phyloP scores from a whole-genome alignment of 2,329 filamentous ascomycete genomes.

The Colletotrichum australisinense region DNA sequence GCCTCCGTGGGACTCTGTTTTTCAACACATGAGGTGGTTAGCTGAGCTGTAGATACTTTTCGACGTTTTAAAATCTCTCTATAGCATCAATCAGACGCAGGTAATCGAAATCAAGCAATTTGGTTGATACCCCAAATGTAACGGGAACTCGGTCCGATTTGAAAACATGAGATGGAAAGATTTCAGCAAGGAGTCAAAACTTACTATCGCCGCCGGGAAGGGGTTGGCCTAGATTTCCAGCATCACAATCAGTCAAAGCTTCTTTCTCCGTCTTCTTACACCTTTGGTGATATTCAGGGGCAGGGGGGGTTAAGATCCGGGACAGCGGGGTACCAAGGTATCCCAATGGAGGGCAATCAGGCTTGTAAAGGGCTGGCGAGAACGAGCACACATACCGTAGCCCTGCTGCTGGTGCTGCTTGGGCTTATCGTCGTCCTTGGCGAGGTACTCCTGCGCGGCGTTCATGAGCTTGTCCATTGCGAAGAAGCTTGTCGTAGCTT shows the following conservation, averaged over 20 bases:
- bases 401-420: conserved; percentile 38
- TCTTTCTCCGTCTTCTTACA: neutral
- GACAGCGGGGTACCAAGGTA: conserved; percentile 31
- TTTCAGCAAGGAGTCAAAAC: conserved; percentile 14
- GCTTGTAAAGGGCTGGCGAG: neutral
- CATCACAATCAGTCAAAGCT: conserved; percentile 12
- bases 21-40: neutral
- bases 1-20: conserved; percentile 46
- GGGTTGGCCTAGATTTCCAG: conserved; percentile 13
- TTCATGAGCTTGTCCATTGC: conserved; percentile 53
- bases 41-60: neutral
- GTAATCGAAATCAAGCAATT: neutral
- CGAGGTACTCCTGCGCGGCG: conserved; percentile 48
- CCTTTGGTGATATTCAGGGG: neutral
- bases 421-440: conserved; percentile 42
- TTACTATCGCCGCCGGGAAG: conserved; percentile 42
- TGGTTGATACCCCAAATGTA: neutral
- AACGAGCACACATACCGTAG: conserved; percentile 10
- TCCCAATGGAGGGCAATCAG: neutral
- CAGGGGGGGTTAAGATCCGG: conserved; percentile 1
- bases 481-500: neutral
- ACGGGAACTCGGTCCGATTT: neutral
- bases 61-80: neutral
- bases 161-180: neutral
- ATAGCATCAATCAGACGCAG: neutral